Conservation (phyloP, 495 filamentous ascomycete species). For the Acidomyces sp. region DNA sequence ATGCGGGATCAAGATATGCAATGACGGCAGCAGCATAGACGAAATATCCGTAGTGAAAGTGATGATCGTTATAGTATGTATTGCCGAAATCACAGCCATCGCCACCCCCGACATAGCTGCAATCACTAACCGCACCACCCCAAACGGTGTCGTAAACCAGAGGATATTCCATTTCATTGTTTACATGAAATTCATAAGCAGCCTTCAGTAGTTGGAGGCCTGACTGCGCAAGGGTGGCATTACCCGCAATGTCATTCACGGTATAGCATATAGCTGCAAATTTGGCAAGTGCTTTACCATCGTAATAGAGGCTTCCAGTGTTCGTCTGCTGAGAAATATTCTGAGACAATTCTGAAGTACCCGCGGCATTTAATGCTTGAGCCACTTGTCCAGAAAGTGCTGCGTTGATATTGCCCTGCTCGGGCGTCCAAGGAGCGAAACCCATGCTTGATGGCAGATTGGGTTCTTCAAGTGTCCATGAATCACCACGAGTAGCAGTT, state of each 20-base stretch:
- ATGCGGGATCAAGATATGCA: constrained; percentile 61
- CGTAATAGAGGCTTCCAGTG: constrained; percentile 87
- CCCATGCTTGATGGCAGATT: constrained; percentile 61
- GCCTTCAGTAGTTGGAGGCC: constrained; percentile 57
- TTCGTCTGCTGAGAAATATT: constrained; percentile 58
- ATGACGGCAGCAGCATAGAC: constrained; percentile 81
- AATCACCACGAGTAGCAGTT: constrained; percentile 57
- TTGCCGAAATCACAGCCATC: constrained; percentile 37
- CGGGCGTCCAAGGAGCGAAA: constrained; percentile 60
- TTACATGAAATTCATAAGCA: constrained; percentile 61
- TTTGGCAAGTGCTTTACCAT: constrained; percentile 53
- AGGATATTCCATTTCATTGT: constrained; percentile 64
- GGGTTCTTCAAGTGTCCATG: constrained; percentile 65
- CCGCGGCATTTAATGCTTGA: constrained; percentile 42
- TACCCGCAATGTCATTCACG: constrained; percentile 49
- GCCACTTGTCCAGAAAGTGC: constrained; percentile 42
- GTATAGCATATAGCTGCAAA: constrained; percentile 40
- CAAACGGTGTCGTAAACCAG: constrained; percentile 54
- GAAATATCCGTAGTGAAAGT: constrained; percentile 89
- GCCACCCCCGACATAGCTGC: constrained; percentile 63
- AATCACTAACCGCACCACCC: constrained; percentile 75
- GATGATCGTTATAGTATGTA: constrained; percentile 69
- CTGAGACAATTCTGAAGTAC: constrained; percentile 54
- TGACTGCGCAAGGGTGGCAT: constrained; percentile 43
- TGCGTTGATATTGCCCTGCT: constrained; percentile 35